Evolutionary conservation across 164 flowering plant species (phyloP).

Genomic region (Platanus orientalis): DNA sequence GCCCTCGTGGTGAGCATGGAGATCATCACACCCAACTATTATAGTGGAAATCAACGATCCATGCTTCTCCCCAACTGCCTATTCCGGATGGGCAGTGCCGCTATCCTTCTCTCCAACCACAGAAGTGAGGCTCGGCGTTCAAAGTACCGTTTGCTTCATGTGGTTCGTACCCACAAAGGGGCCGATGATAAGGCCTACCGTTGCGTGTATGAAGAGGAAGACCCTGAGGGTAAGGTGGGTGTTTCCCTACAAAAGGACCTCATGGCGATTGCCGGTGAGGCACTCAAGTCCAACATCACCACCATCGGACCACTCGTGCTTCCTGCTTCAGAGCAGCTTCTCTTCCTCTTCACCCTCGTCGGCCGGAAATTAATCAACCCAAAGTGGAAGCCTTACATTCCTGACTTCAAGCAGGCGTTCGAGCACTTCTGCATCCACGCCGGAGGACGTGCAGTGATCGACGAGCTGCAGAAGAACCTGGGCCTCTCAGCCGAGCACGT

Average conservation of each 20-base stretch:
- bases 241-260: conserved; percentile 39
- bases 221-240: conserved; percentile 26
- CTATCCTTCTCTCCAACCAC: conserved; percentile 28
- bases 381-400: conserved; percentile 36
- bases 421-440: conserved; percentile 37
- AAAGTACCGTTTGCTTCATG: conserved; percentile 17
- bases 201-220: conserved; percentile 34
- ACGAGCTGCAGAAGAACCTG: conserved; percentile 24
- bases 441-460: conserved; percentile 33
- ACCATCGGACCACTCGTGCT: conserved; percentile 38
- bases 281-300: conserved; percentile 39
- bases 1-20: conserved; percentile 34
- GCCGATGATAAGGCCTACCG: conserved; percentile 32
- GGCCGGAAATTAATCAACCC: conserved; percentile 32
- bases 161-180: conserved; percentile 19
- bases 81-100: conserved; percentile 32
- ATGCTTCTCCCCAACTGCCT: conserved; percentile 39
- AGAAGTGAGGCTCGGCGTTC: conserved; percentile 20
- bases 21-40: conserved; percentile 27
- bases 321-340: conserved; percentile 39
- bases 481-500: neutral
- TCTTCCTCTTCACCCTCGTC: conserved; percentile 31
- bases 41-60: conserved; percentile 26
- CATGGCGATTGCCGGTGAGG: conserved; percentile 42
- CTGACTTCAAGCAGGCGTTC: conserved; percentile 29